Percentiles rank a stretch among this genome's conserved stretches.
These are phyloP conservation scores for Neurospora africana DNA, from an alignment of 495 filamentous ascomycete genomes.

Conservation along the genomic window DNA sequence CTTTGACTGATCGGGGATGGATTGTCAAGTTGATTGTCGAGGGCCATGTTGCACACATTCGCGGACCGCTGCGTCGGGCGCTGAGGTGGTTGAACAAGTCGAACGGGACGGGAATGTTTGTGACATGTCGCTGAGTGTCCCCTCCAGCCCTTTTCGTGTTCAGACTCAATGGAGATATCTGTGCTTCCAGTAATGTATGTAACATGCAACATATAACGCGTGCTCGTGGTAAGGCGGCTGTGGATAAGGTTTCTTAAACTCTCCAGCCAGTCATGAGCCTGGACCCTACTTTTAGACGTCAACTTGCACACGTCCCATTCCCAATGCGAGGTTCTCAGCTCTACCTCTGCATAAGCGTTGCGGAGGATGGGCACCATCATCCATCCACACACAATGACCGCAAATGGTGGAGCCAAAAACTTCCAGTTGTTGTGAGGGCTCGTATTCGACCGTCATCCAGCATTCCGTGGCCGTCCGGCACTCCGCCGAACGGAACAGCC, in stretches of 20 bases:
- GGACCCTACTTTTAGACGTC: neutral
- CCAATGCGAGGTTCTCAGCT: neutral
- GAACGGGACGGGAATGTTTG: neutral
- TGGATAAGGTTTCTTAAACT: neutral
- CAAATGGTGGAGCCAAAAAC: neutral
- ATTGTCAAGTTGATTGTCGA: neutral
- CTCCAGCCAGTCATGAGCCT: neutral
- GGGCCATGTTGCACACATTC: neutral
- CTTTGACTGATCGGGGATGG: neutral
- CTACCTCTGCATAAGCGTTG: neutral
- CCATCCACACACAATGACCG: neutral
- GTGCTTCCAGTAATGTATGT: neutral
- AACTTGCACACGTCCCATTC: neutral
- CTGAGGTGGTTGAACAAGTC: neutral
- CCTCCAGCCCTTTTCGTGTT: neutral
- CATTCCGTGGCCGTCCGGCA: neutral
- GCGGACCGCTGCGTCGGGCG: neutral
- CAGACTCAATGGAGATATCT: neutral
- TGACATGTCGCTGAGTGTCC: neutral
- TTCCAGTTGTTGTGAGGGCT: slow-evolving; percentile 2
- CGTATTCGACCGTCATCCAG: slow-evolving; percentile 13
- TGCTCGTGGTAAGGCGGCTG: neutral
- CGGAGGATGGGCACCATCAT: neutral
- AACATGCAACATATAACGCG: neutral
- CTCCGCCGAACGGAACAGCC: neutral